These are phyloP conservation scores for Pseudocercospora crystallina DNA, from an alignment of 2,329 filamentous ascomycete genomes.

Conservation along the genomic window DNA sequence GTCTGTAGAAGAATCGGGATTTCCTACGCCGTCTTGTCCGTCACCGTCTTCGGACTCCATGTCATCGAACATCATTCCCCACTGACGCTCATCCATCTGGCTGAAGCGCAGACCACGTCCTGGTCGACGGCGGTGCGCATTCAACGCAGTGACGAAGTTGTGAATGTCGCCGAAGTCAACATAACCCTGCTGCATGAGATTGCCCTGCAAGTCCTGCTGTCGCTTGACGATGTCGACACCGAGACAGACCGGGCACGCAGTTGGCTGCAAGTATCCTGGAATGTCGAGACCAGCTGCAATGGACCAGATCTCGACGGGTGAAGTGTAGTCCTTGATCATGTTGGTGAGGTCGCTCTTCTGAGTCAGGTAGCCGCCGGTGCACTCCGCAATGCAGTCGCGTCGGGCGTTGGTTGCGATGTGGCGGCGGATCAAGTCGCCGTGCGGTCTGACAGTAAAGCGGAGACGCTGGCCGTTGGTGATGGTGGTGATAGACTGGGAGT, in stretches of 20 bases:
- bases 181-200: slow-evolving; percentile 7
- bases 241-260: slow-evolving; percentile 31
- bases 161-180: slow-evolving; percentile 14
- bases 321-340: slow-evolving; percentile 23
- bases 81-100: slow-evolving; percentile 32
- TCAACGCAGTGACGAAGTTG: slow-evolving; percentile 20
- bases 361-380: slow-evolving; percentile 25
- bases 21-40: background rate
- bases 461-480: slow-evolving; percentile 13
- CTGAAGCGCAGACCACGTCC: slow-evolving; percentile 6
- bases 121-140: slow-evolving; percentile 15
- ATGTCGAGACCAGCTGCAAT: background rate
- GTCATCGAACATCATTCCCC: slow-evolving; percentile 29
- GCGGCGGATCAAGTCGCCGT: slow-evolving; percentile 22
- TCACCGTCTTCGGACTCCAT: slow-evolving; percentile 19
- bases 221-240: slow-evolving; percentile 23
- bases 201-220: slow-evolving; percentile 25
- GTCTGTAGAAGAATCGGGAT: background rate
- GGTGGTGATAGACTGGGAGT: slow-evolving; percentile 12
- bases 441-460: slow-evolving; percentile 17
- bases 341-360: slow-evolving; percentile 9
- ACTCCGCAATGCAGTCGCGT: slow-evolving; percentile 19
- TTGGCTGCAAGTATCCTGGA: slow-evolving; percentile 13
- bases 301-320: background rate
- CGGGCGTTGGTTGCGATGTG: slow-evolving; percentile 9